phyloP scores from a whole-genome alignment of 169 alveolate genomes.

The Plasmodium chabaudi region DNA sequence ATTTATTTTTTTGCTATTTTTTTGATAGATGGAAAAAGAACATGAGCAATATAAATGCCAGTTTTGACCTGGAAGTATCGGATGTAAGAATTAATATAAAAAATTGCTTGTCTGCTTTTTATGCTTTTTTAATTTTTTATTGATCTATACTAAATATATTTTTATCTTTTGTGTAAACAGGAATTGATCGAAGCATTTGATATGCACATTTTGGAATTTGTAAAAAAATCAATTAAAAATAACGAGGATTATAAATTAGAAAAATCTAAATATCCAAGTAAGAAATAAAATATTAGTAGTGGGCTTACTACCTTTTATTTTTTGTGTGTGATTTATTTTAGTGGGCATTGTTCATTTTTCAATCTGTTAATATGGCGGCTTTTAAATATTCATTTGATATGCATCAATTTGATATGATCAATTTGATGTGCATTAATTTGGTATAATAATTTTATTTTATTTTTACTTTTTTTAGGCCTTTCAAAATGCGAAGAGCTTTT shows the following conservation, averaged over 20 bases:
- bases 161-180: slow-evolving; percentile 4
- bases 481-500: slow-evolving; percentile 58
- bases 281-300: slow-evolving; percentile 1
- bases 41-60: slow-evolving; percentile 52
- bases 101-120: not conserved
- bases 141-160: not conserved
- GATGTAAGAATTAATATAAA: slow-evolving; percentile 25
- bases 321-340: not conserved
- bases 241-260: slow-evolving; percentile 67
- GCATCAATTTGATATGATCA: not conserved
- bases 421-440: not conserved
- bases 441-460: not conserved
- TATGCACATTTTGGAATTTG: slow-evolving; percentile 52
- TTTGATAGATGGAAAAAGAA: slow-evolving; percentile 50
- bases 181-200: slow-evolving; percentile 61
- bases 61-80: slow-evolving; percentile 26
- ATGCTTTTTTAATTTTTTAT: not conserved
- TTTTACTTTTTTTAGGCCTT: slow-evolving; percentile 13
- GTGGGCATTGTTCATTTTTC: not conserved
- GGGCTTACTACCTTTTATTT: slow-evolving; percentile 8
- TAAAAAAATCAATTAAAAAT: slow-evolving; percentile 42
- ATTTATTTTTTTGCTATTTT: not conserved
- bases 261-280: slow-evolving; percentile 70
- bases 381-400: not conserved
- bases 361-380: not conserved